Percentiles rank a stretch among this genome's conserved stretches.
phyloP scores from a whole-genome alignment of 495 filamentous ascomycete genomes.

The Chaetomium cochliodes region DNA sequence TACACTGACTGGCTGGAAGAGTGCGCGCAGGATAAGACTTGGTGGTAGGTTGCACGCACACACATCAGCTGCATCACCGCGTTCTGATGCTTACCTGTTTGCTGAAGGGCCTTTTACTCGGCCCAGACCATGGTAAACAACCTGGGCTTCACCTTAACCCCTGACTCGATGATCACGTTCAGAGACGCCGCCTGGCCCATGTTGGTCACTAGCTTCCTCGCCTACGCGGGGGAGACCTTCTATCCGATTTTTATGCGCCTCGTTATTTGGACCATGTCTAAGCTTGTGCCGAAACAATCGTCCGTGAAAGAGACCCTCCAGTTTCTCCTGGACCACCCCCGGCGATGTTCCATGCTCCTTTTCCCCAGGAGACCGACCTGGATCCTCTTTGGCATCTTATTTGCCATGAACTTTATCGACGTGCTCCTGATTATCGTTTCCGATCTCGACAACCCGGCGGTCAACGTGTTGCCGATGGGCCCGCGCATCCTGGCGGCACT shows the following conservation, averaged over 20 bases:
- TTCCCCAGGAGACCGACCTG: conserved; percentile 82
- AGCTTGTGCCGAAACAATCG: conserved; percentile 54
- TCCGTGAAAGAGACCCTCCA: conserved; percentile 75
- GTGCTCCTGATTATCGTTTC: conserved; percentile 80
- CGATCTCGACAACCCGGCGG: conserved; percentile 68
- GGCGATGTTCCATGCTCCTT: conserved; percentile 84
- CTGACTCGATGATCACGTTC: conserved; percentile 84
- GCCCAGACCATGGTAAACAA: conserved; percentile 80
- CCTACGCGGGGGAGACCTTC: conserved; percentile 86
- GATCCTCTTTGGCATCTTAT: conserved; percentile 82
- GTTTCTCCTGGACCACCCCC: conserved; percentile 86
- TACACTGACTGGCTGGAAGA: conserved; percentile 57
- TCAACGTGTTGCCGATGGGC: conserved; percentile 59
- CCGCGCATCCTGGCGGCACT: conserved; percentile 72
- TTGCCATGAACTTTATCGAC: conserved; percentile 74
- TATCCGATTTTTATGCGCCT: conserved; percentile 87
- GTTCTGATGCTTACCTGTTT: not conserved
- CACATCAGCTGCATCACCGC: not conserved
- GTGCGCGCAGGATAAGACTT: conserved; percentile 61
- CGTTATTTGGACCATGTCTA: conserved; percentile 70
- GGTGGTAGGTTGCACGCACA: conserved; percentile 54
- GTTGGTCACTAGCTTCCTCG: conserved; percentile 69
- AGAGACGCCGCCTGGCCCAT: conserved; percentile 67
- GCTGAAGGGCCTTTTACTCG: conserved; percentile 67
- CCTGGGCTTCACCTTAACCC: conserved; percentile 76